Conservation (phyloP, 192 early-diverging fungal species). For the Pecoramyces ruminantium region DNA sequence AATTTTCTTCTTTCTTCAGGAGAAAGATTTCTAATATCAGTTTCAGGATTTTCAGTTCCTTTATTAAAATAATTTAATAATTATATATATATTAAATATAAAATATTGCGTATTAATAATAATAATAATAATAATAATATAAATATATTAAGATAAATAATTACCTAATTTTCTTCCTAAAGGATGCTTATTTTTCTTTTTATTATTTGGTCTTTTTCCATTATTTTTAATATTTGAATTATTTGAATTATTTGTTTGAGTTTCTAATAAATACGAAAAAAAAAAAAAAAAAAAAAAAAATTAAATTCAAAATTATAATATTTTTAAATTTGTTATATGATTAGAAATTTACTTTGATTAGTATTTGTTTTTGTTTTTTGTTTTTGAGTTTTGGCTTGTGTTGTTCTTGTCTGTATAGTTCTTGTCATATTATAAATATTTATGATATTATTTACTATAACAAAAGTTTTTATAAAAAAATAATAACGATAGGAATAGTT, state of each 20-base stretch:
- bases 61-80: too few species aligned
- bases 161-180: not conserved
- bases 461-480: constrained; percentile 1
- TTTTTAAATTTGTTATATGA: too few species aligned
- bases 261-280: not conserved
- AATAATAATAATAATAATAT: too few species aligned
- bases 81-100: too few species aligned
- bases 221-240: not conserved
- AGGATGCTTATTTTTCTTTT: not conserved
- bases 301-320: too few species aligned
- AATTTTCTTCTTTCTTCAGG: not conserved
- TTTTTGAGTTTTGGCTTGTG: not conserved
- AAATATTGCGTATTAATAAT: too few species aligned
- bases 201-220: not conserved
- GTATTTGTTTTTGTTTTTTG: not conserved
- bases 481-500: not conserved
- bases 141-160: too few species aligned
- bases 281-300: too few species aligned
- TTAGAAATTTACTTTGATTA: not conserved
- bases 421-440: not conserved
- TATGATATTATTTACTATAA: not conserved
- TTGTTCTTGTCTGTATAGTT: not conserved
- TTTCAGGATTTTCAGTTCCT: not conserved
- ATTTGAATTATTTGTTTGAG: not conserved
- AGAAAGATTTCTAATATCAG: not conserved